These are phyloP conservation scores for Suhomyces bokatorum DNA, from an alignment of 1,139 yeast species.

Conservation along the genomic window DNA sequence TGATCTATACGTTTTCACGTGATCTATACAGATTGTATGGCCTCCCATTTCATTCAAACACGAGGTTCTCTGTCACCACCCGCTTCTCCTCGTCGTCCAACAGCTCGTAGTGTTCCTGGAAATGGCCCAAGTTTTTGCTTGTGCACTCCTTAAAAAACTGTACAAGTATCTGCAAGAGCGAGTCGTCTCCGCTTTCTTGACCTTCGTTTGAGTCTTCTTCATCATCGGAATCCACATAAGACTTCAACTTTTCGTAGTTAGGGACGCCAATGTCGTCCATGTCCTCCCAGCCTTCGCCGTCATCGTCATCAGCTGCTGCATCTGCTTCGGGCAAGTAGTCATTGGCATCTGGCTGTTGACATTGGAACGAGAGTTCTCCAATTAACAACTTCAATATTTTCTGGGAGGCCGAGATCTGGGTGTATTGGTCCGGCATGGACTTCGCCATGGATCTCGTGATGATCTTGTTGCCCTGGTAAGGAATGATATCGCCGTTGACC, in stretches of 20 bases:
- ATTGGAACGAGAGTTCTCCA: constrained; percentile 66
- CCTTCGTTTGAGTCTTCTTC: constrained; percentile 34
- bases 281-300: constrained; percentile 77
- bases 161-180: constrained; percentile 48
- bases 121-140: constrained; percentile 51
- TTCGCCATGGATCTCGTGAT: constrained; percentile 84
- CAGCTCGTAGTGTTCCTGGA: constrained; percentile 53
- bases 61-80: constrained; percentile 48
- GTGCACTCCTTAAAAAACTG: constrained; percentile 68
- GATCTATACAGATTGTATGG: no score
- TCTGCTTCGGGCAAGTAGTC: constrained; percentile 34
- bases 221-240: constrained; percentile 51
- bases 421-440: constrained; percentile 60
- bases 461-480: constrained; percentile 61
- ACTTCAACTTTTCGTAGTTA: constrained; percentile 56
- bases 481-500: constrained; percentile 79
- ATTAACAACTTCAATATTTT: constrained; percentile 73
- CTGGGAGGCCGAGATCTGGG: constrained; percentile 65
- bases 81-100: constrained; percentile 60
- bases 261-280: constrained; percentile 66
- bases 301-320: constrained; percentile 41
- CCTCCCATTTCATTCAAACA: constrained; percentile 16
- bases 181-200: constrained; percentile 40
- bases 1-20: no score
- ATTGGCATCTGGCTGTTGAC: constrained; percentile 45